Base-by-base conservation (phyloP, 768 basidiomycete species). In the Boletellus ananas region DNA sequence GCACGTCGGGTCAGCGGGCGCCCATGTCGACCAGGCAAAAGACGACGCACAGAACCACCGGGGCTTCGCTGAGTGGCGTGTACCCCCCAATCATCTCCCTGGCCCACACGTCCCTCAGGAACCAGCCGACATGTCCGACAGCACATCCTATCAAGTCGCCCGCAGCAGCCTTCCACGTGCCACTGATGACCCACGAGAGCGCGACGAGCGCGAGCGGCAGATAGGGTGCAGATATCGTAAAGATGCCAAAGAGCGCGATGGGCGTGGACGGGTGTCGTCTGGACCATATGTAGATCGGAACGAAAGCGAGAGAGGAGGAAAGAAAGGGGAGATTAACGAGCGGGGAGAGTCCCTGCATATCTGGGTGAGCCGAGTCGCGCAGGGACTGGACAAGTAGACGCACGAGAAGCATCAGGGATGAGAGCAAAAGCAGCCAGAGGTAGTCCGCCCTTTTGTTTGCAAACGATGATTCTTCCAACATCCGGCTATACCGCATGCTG, bases 211-310 rank as follows among this genome's bases (percentile, higher is more conserved):
- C 93, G 27, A 94, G 70, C 3, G 95, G 95, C 6, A 99, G 84
- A 68, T 99, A 97, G 0, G 95, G 92, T 0, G 95, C 95, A 0
- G 91, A 87, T 62, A 99, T 94, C 4, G 91, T 97, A 61, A 98
- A 77, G 23, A 98, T 74, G 9, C 95, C 95, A 59, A 99, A 96
- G 14, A 99, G 80, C 3, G 92, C 94, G 50, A 99, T 93, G n/a
- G 92, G 91, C 4, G 93, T 91, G 4, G 87, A 83, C 3, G 95
- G 94, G 65, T 99, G 95, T 18, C 94, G 79, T 46, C 95, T 76
- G 16, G 94, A 93, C 96, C 96, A 99, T 52, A 98, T 76, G 67
- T 99, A 99, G 35, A 97, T 96, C 3, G 95, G 88, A 3, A 95
- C 90, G 62, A 95, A 96, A 1, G 94, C 93, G 27, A 95, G 79